These are phyloP conservation scores for Penicillium sclerotigenum DNA, from an alignment of 2,329 filamentous ascomycete genomes.

Conservation along the genomic window DNA sequence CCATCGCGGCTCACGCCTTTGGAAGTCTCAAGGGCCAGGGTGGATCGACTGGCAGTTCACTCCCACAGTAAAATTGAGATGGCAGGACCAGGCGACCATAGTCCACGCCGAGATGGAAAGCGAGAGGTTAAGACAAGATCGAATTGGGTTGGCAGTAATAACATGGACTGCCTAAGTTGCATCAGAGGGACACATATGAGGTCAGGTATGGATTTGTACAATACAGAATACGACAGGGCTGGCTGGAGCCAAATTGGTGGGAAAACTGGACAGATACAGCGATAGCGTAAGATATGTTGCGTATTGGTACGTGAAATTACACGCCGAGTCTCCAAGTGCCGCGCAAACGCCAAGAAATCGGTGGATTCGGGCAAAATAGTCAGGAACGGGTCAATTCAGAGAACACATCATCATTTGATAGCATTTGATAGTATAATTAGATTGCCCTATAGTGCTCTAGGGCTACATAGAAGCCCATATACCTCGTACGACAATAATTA, in stretches of 20 bases:
- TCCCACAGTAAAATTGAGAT: conserved; percentile 34
- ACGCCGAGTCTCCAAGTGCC: conserved; percentile 3
- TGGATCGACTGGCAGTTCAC: conserved; percentile 31
- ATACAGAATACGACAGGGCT: conserved; percentile 9
- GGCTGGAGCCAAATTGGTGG: neutral
- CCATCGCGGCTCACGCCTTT: conserved; percentile 32
- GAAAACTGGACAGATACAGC: neutral
- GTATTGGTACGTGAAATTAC: conserved; percentile 10
- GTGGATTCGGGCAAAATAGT: conserved; percentile 5
- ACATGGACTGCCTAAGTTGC: conserved; percentile 16
- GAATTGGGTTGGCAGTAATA: conserved; percentile 3
- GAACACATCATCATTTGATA: neutral
- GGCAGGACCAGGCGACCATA: conserved; percentile 38
- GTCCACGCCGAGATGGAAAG: conserved; percentile 18
- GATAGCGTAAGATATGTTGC: neutral
- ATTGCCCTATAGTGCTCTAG: neutral
- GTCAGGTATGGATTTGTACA: conserved; percentile 13
- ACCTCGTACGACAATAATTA: neutral
- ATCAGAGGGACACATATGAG: conserved; percentile 15
- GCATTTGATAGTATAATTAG: neutral
- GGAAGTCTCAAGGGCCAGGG: conserved; percentile 23
- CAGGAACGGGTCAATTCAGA: neutral
- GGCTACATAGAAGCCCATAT: neutral
- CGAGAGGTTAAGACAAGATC: conserved; percentile 4
- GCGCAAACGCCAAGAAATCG: conserved; percentile 18